Base-by-base conservation (phyloP, 208 protist genomes). In the Leishmania turanica region DNA sequence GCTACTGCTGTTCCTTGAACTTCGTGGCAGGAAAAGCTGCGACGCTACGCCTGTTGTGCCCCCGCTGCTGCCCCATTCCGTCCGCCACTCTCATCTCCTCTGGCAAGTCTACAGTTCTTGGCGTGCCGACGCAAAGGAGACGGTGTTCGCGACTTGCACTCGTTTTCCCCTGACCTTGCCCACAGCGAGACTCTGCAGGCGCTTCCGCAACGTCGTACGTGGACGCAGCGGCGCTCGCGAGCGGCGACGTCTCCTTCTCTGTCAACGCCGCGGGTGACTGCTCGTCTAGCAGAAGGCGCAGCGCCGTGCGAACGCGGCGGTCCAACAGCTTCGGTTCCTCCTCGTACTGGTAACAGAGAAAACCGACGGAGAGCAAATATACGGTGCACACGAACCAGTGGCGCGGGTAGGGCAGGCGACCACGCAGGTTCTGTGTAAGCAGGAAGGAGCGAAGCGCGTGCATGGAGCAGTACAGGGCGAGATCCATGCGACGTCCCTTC, bases 391-490 rank as follows among this genome's bases (percentile, higher is more conserved):
- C 75, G 31, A 90, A 84, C 86, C 81, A 88, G 81, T 94, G 92
- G 31, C 88, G 88, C 15, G 93, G 93, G 75, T 94, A 96, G n/a
- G 92, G 90, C 60, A 96, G 76, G 56, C 88, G 78, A 15, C 95
- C 95, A 21, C 92, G 86, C 66, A 89, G 91, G 80, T 95, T 88
- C 75, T 96, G 92, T 64, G 91, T 93, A 56, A 94, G 79, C 64
- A 94, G 69, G 79, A 96, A 95, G 42, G 93, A 96, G 78, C 95
- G 89, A 73, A 96, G 81, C 3, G 92, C 91, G 75, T 94, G 89
- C 82, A 91, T 90, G 69, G 90, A 79, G 81, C 95, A 97, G 84
- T 97, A 97, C 54, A 95, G 62, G 31, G 95, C 93, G 62, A 97
- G 89, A 78, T 97, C 95, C 84, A 93, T 91, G 66, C 95, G 87